phyloP scores from a whole-genome alignment of 148 eudicot genomes.

The Tetragonia tetragonoides region DNA sequence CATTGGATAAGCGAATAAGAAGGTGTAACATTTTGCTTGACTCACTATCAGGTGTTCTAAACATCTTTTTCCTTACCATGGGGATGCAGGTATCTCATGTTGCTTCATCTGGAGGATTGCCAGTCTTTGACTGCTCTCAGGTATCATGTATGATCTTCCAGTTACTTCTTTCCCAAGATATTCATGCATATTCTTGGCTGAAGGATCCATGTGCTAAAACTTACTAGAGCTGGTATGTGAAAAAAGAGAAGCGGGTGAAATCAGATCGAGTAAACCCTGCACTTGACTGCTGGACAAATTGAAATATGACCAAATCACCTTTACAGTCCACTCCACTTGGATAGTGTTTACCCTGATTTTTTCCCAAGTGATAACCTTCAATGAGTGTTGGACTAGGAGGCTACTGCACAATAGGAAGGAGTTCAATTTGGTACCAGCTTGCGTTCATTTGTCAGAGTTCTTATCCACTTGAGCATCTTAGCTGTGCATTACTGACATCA shows the following conservation, averaged over 20 bases:
- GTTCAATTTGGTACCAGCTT: not conserved
- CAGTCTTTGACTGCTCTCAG: constrained; percentile 63
- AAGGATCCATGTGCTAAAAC: not conserved
- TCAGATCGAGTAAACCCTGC: not conserved
- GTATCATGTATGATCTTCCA: constrained; percentile 58
- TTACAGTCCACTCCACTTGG: too few species aligned
- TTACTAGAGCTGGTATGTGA: not conserved
- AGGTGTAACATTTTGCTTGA: not conserved
- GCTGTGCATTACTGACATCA: not conserved
- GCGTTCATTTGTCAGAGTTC: not conserved
- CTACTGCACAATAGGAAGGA: not conserved
- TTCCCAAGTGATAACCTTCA: too few species aligned
- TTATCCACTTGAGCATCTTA: not conserved
- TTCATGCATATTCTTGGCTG: not conserved
- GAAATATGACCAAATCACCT: not conserved
- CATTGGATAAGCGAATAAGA: not conserved
- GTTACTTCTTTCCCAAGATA: not conserved
- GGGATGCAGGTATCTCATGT: constrained; percentile 70
- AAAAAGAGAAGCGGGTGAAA: not conserved
- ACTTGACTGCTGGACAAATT: not conserved
- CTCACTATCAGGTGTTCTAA: constrained; percentile 8
- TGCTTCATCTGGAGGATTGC: constrained; percentile 72
- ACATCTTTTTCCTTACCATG: not conserved
- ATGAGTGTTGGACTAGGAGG: not conserved
- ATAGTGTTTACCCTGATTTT: too few species aligned